Evolutionary conservation across 2,329 filamentous ascomycete species (phyloP), one percentile per base, ranked within the genome.

Genomic region (Aspergillus fijiensis): DNA sequence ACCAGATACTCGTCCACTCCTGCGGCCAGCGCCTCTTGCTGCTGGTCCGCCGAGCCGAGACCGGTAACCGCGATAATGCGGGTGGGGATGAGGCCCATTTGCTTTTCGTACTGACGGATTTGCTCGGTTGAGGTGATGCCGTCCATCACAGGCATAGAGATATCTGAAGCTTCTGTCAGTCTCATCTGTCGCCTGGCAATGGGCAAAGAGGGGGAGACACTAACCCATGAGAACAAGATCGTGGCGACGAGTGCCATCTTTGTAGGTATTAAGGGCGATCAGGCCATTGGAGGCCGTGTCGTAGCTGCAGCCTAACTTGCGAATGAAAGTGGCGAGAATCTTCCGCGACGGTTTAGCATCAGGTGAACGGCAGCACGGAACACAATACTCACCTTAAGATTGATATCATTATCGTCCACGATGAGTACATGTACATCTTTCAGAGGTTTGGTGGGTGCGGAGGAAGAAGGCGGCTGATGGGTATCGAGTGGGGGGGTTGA

Each of bases 71-170:
- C 70, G 60, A 70, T 67, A 19, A 72, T 68, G 12, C 62, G 68
- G 19, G 69, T 63, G 9, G 68, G 60, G 1, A 45, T 29, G 6
- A 66, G 52, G 2, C 63, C 53, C 6, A 67, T 65, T 11, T 67
- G 62, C 16, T 67, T 65, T 54, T 76, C 73, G 19, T 67, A 63
- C n/a, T 65, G 60, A 16, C 78, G 72, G 50, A 80, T 80, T 16
- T 71, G 68, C 9, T 70, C 69, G 4, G 77, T 79, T 2, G 77
- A 75, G 19, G 74, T 70, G 27, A 80, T 72, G 3, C 77, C 77
- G 57, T 79, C 73, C 72, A 79, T 73, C 6, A 77, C 67, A 0
- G 77, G 77, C 76, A 79, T 79, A 9, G 70, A 74, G 23, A 79
- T 72, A 49, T 79, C 76, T 77, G n/a, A 21, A 19, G 55, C 2